Base-by-base conservation (phyloP, 2,329 filamentous ascomycete species). In the Alternaria triticina region DNA sequence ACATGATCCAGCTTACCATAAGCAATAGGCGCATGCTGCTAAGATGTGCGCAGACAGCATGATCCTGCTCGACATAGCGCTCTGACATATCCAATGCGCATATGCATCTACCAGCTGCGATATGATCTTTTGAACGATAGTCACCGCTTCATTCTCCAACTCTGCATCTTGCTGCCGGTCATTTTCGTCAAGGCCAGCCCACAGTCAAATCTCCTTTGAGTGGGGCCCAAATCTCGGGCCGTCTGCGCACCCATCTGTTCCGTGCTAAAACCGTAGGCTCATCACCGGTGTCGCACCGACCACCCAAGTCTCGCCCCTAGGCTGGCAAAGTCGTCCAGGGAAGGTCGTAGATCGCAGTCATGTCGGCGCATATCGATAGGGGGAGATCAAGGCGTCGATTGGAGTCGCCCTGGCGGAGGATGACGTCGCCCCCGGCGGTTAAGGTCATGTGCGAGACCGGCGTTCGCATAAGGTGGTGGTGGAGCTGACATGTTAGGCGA, bases 221-320 rank as follows among this genome's bases (percentile, higher is more conserved):
- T 67, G 59, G 65, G 55, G 46, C 54, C 23, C 12, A 59, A 33
- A 54, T 51, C 23, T 63, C 62, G 59, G 65, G n/a, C 58, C 56
- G 59, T 59, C 40, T 61, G 15, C 28, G 45, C 17, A 58, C 54
- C 62, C 49, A 54, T 58, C 55, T 33, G 61, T 54, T 54, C 59
- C 57, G 61, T 64, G 27, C 62, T 59, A 66, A 54, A 36, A 30
- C 23, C 23, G 54, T 54, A 59, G 60, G 57, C 45, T 65, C 57
- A 63, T 65, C 51, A 61, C 68, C 65, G 66, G 65, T 57, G 59
- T 65, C 54, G 57, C 60, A 62, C 67, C 65, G 65, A 63, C 50
- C 67, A 63, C 55, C 27, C 15, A 27, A 50, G 62, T 47, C 59
- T 68, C 54, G 28, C 59, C 60, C 55, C 52, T 25, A 64, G 45